Evolutionary conservation across 352 stramenopile species (phyloP), one percentile per base, ranked within the genome.

Genomic region (Pythium rhizo-oryzae): DNA sequence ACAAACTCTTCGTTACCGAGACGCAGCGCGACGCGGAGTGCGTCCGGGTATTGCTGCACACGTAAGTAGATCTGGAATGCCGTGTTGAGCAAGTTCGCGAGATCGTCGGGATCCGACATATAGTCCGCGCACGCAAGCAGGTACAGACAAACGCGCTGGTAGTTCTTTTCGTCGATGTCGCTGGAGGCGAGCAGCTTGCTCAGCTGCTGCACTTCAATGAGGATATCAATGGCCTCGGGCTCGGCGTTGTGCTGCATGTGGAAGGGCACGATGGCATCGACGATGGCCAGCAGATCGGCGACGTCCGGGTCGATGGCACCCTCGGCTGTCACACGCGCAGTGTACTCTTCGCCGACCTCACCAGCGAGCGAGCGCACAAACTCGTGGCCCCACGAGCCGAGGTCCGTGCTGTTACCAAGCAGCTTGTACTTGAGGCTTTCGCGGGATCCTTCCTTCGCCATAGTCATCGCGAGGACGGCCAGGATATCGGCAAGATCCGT

Each of bases 171-270:
- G 79, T 99, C 97, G 62, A 99, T 98, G 37, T 95, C 79, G 15
- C 89, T 83, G 21, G 96, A 89, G 15, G 94, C 75, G n/a, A 99
- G 80, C 41, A 99, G 81, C 72, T 98, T 98, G 52, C 91, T 77
- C 12, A 99, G 85, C 70, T 98, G 83, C 78, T 99, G 96, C 37
- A 99, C 97, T 87, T 99, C 98, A 69, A 99, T 97, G 51, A 99
- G 82, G 28, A 99, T 95, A 79, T 99, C 98, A 41, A 99, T 96
- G 23, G 98, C 98, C 84, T 99, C 98, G 0, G 97, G 96, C 78
- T 99, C 97, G 6, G 98, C 97, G 76, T 99, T 99, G 83, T 99
- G 98, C 69, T 97, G 82, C 76, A 99, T 97, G 87, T 99, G 97
- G 83, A 99, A 99, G 4, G 97, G 97, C 60, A 99, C 96, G 74